These are phyloP conservation scores for Candida takata DNA, from an alignment of 805 yeast species.

Conservation along the genomic window DNA sequence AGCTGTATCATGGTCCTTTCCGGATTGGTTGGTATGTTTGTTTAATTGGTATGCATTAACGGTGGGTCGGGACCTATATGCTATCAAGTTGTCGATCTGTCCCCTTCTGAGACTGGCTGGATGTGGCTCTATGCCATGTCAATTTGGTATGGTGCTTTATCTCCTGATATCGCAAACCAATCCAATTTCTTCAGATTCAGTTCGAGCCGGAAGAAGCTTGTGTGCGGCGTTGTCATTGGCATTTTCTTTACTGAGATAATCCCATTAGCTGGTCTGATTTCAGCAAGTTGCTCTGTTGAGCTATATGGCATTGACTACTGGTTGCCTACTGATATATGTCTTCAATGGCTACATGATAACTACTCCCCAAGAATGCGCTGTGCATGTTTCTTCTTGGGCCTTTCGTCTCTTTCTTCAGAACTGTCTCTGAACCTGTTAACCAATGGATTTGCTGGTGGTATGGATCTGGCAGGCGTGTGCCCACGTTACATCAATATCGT, in stretches of 20 bases:
- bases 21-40: constrained; percentile 35
- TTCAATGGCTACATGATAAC: constrained; percentile 32
- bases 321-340: constrained; percentile 32
- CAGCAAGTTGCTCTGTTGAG: constrained; percentile 29
- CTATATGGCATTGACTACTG: constrained; percentile 31
- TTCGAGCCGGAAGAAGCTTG: constrained; percentile 20
- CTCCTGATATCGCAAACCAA: constrained; percentile 34
- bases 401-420: constrained; percentile 30
- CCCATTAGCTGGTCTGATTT: constrained; percentile 33
- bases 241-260: constrained; percentile 31
- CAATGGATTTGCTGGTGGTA: constrained; percentile 30
- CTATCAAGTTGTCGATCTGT: constrained; percentile 21
- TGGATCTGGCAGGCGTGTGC: constrained; percentile 19
- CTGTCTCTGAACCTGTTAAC: constrained; percentile 29
- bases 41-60: constrained; percentile 27
- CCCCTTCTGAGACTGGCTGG: constrained; percentile 29
- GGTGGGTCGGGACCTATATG: constrained; percentile 31
- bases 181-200: constrained; percentile 37
- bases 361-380: constrained; percentile 32
- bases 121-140: constrained; percentile 34
- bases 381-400: constrained; percentile 34
- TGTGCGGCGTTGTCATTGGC: constrained; percentile 27
- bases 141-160: constrained; percentile 34
- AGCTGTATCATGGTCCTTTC: constrained; percentile 32
- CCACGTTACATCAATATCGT: constrained; percentile 17